phyloP scores from a whole-genome alignment of 176 grass and related monocot genomes.

The Triticum monococcum region DNA sequence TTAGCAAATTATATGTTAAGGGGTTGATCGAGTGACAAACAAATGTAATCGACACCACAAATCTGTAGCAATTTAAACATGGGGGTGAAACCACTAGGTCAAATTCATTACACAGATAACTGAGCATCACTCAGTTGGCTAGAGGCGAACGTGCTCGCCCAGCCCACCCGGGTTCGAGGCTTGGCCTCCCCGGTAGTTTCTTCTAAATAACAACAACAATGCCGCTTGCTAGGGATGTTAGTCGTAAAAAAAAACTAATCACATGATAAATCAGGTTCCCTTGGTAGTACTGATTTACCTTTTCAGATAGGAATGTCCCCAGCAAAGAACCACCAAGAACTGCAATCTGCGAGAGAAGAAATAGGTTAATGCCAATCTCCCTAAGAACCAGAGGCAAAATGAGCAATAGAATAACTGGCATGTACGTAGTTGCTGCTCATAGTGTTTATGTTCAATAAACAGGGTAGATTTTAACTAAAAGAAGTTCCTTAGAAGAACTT shows the following conservation, averaged over 20 bases:
- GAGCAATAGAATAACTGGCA: neutral
- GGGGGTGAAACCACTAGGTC: neutral
- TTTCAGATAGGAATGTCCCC: slow-evolving; percentile 89
- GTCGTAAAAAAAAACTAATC: neutral
- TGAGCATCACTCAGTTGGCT: neutral
- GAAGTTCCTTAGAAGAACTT: neutral
- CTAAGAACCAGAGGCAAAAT: neutral
- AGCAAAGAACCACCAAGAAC: slow-evolving; percentile 96
- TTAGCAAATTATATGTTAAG: neutral
- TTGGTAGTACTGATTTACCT: slow-evolving; percentile 44
- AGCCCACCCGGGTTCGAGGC: neutral
- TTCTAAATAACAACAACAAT: neutral
- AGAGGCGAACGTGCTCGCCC: neutral
- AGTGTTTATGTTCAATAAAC: neutral
- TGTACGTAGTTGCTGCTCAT: neutral
- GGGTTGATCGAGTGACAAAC: neutral
- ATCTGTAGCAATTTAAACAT: neutral
- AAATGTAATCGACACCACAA: neutral
- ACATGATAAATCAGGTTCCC: neutral
- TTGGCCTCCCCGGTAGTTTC: neutral
- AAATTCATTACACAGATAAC: neutral
- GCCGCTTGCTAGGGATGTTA: neutral
- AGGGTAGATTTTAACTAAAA: neutral
- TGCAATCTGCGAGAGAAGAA: slow-evolving; percentile 61
- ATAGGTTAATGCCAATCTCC: neutral